These are phyloP conservation scores for Rhinocladiella mackenziei DNA, from an alignment of 2,329 filamentous ascomycete genomes.

Conservation along the genomic window DNA sequence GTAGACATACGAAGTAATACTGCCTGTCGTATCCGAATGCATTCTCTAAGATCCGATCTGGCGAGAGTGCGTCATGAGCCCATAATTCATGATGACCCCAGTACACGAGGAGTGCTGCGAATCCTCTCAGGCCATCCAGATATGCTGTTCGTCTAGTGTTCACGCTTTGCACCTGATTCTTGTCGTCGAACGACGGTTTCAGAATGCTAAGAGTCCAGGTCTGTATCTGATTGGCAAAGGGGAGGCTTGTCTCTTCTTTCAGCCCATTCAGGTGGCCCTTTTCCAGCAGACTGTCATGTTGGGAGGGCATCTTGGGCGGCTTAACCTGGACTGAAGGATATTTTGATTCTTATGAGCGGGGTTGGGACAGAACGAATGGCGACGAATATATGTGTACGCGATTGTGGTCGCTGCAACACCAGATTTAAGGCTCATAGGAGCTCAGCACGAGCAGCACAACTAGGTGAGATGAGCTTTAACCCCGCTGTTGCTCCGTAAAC, in stretches of 20 bases:
- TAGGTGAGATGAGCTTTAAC: too few relatives aligned
- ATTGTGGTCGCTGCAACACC: too few relatives aligned
- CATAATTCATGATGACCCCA: slow-evolving; percentile 58
- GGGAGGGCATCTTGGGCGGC: slow-evolving; percentile 9
- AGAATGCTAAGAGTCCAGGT: slow-evolving; percentile 26
- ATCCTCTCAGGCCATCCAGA: slow-evolving; percentile 63
- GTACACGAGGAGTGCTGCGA: slow-evolving; percentile 64
- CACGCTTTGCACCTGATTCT: background rate
- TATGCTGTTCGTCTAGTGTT: slow-evolving; percentile 49
- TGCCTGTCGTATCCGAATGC: slow-evolving; percentile 50
- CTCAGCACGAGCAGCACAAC: too few relatives aligned
- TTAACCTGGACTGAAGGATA: too few relatives aligned
- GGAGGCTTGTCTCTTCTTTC: slow-evolving; percentile 9
- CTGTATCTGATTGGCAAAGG: slow-evolving; percentile 7
- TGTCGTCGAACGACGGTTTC: slow-evolving; percentile 20
- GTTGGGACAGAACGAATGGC: too few relatives aligned
- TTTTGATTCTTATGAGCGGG: too few relatives aligned
- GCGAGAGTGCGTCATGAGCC: slow-evolving; percentile 46
- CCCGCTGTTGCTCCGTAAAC: too few relatives aligned
- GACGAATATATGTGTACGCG: too few relatives aligned
- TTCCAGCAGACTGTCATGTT: slow-evolving; percentile 25
- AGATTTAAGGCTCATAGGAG: too few relatives aligned
- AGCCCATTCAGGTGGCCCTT: slow-evolving; percentile 27
- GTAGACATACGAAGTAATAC: slow-evolving; percentile 52
- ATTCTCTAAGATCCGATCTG: slow-evolving; percentile 48